These are phyloP conservation scores for Acacia acuminata DNA, from an alignment of 306 rosid genomes.

Conservation along the genomic window DNA sequence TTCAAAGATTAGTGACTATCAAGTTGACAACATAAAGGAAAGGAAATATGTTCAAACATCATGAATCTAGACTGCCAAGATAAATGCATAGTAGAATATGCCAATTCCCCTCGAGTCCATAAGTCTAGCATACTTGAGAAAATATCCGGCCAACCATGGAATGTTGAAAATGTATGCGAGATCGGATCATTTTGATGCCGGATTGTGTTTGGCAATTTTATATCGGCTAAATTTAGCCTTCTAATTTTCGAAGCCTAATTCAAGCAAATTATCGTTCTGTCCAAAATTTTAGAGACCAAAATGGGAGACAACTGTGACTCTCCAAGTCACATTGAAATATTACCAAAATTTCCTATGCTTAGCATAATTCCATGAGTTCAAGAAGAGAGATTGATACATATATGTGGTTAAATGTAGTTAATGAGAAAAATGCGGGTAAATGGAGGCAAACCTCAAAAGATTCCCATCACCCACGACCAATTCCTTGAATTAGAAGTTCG, in stretches of 20 bases:
- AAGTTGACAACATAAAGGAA: too few relatives aligned
- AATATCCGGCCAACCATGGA: slow-evolving; percentile 16
- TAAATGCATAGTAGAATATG: slow-evolving; percentile 30
- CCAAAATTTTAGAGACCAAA: slow-evolving; percentile 5
- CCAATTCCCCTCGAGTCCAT: slow-evolving; percentile 1
- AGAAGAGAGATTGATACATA: slow-evolving; percentile 5
- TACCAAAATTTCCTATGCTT: slow-evolving; percentile 1
- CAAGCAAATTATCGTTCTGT: slow-evolving; percentile 11
- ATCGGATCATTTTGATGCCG: slow-evolving; percentile 5
- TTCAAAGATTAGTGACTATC: too few relatives aligned
- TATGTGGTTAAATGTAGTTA: not conserved
- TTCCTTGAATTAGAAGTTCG: slow-evolving; percentile 48
- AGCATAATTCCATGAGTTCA: slow-evolving; percentile 16
- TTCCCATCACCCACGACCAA: too few relatives aligned
- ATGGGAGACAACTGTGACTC: slow-evolving; percentile 23
- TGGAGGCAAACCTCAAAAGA: slow-evolving; percentile 68
- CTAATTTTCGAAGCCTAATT: slow-evolving; percentile 21
- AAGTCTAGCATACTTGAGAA: slow-evolving; percentile 17
- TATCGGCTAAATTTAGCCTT: slow-evolving; percentile 15
- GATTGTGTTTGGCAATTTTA: slow-evolving; percentile 4
- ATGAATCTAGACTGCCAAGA: too few relatives aligned
- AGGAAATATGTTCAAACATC: too few relatives aligned
- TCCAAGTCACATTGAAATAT: slow-evolving; percentile 13
- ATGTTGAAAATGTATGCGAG: slow-evolving; percentile 9
- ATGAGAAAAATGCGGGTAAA: slow-evolving; percentile 7